Percentiles rank a stretch among this genome's conserved stretches.
Evolutionary conservation across 441 rosid species (phyloP).

Genomic region (Croton laevigatus): DNA sequence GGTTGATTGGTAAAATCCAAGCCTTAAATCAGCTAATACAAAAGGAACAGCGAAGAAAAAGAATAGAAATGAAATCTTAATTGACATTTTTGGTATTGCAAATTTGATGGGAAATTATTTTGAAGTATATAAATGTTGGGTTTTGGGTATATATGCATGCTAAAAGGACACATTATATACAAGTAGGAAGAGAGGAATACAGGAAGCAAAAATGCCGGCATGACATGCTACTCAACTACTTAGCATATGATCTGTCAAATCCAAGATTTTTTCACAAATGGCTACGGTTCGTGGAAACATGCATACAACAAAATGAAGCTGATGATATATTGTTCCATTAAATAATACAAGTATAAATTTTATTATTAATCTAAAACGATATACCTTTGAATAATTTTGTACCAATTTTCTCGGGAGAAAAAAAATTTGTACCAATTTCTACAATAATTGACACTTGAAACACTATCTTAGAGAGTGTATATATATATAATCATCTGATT

Average conservation of each 20-base stretch:
- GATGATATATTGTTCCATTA: too few species aligned
- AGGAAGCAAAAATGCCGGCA: neutral
- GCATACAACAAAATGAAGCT: constrained; percentile 13
- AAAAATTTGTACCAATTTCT: too few species aligned
- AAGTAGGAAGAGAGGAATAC: neutral
- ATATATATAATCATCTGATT: too few species aligned
- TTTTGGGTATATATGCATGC: neutral
- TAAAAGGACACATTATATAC: constrained; percentile 3
- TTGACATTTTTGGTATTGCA: constrained; percentile 14
- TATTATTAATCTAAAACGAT: too few species aligned
- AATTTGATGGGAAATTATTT: neutral
- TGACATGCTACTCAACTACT: neutral
- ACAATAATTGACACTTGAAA: too few species aligned
- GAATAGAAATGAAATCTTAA: constrained; percentile 23
- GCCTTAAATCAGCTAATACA: constrained; percentile 41
- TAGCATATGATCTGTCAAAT: neutral
- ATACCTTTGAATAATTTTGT: too few species aligned
- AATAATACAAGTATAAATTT: too few species aligned
- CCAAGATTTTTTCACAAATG: neutral
- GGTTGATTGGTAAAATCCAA: constrained; percentile 45
- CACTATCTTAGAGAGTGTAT: too few species aligned
- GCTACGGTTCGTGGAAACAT: neutral
- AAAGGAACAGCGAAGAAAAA: constrained; percentile 32
- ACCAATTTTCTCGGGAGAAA: too few species aligned
- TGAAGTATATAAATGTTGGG: neutral